These are phyloP conservation scores for Mortierella sp. DNA, from an alignment of 371 early-diverging fungal species.

Conservation along the genomic window DNA sequence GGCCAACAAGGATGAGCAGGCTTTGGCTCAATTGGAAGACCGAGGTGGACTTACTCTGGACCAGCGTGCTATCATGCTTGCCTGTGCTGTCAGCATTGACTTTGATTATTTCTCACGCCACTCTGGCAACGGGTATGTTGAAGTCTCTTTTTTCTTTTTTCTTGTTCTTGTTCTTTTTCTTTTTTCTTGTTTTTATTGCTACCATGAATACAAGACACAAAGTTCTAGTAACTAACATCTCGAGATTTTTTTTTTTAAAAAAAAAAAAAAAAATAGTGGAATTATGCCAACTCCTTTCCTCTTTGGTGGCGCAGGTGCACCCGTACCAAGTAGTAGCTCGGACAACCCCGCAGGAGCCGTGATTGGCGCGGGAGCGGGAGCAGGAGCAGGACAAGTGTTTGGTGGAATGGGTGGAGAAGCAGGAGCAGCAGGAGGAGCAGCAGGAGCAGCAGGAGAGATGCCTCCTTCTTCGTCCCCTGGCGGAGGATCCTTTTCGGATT, in stretches of 20 bases:
- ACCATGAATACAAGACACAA: neutral
- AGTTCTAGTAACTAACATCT: no score
- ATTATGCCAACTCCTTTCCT: constrained; percentile 42
- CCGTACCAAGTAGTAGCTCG: constrained; percentile 32
- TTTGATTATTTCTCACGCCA: constrained; percentile 92
- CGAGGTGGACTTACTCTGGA: constrained; percentile 76
- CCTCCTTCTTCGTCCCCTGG: constrained; percentile 32
- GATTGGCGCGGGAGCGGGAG: constrained; percentile 31
- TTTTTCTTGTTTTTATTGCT: neutral
- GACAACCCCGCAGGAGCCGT: constrained; percentile 31
- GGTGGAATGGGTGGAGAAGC: constrained; percentile 24
- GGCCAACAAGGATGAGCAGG: constrained; percentile 42
- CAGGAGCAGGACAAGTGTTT: constrained; percentile 29
- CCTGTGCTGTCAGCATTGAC: constrained; percentile 89
- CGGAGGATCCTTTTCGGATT: constrained; percentile 2
- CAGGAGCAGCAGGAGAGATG: constrained; percentile 13
- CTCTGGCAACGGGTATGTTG: constrained; percentile 67
- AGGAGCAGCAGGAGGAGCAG: constrained; percentile 17
- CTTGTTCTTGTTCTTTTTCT: neutral
- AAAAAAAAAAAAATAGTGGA: constrained; percentile 36
- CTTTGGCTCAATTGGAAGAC: constrained; percentile 34
- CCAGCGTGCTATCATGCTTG: constrained; percentile 86
- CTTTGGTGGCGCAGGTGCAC: constrained; percentile 42
- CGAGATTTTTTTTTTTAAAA: no score
- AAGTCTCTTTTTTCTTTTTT: no score